Percentiles rank a stretch among this genome's conserved stretches.
Evolutionary conservation across 192 early-diverging fungal genomes (phyloP).

Genomic region (Lobosporangium transversale): DNA sequence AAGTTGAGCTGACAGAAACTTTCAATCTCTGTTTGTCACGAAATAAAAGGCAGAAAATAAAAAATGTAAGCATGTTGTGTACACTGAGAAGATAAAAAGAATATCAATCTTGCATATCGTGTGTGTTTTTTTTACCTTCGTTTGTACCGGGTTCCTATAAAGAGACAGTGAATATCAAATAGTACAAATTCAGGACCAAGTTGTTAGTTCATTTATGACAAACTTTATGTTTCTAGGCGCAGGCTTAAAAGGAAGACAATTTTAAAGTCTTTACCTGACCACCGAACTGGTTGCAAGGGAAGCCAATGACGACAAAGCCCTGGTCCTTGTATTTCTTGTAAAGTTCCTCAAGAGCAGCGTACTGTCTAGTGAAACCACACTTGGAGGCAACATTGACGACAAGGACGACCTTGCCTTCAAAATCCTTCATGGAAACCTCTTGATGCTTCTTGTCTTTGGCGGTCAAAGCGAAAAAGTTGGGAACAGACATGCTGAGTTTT

Average conservation of each 20-base stretch:
- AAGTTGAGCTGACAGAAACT: constrained; percentile 74
- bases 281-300: constrained; percentile 92
- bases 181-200: background rate
- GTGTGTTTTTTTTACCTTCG: too few relatives aligned
- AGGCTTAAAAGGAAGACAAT: too few relatives aligned
- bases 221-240: too few relatives aligned
- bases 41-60: background rate
- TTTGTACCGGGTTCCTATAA: constrained; percentile 59
- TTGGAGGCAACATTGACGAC: constrained; percentile 92
- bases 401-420: constrained; percentile 80
- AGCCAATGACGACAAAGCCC: constrained; percentile 89
- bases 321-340: constrained; percentile 71
- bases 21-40: constrained; percentile 53
- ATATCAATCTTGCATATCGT: too few relatives aligned
- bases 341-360: constrained; percentile 74
- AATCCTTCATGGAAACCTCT: constrained; percentile 63
- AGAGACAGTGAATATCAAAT: background rate
- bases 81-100: background rate
- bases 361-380: constrained; percentile 90
- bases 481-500: constrained; percentile 39
- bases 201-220: too few relatives aligned
- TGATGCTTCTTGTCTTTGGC: constrained; percentile 62
- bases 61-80: background rate
- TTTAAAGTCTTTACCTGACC: constrained; percentile 60
- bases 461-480: constrained; percentile 61